Conservation (phyloP, 2,329 filamentous ascomycete genomes). For the Fusarium sp. region DNA sequence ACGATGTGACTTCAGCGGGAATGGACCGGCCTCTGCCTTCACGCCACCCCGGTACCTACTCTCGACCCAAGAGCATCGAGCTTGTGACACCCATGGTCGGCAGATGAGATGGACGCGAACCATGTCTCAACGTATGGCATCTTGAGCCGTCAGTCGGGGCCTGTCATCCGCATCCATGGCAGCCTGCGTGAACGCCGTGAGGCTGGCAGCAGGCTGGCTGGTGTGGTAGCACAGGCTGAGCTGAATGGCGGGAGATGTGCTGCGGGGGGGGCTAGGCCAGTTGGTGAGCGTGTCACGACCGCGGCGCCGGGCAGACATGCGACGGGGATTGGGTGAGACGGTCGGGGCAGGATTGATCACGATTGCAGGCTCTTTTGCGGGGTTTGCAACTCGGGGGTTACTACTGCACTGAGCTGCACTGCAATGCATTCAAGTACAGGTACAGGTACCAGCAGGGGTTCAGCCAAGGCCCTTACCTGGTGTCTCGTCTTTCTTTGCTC, state of each 20-base stretch:
- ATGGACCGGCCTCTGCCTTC: constrained; percentile 69
- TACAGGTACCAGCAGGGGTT: constrained; percentile 32
- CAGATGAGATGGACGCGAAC: constrained; percentile 50
- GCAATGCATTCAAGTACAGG: not conserved
- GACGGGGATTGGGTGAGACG: constrained; percentile 21
- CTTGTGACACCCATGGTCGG: constrained; percentile 71
- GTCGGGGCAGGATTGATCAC: constrained; percentile 35
- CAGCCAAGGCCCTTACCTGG: constrained; percentile 16
- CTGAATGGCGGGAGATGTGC: constrained; percentile 7
- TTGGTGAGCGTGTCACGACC: constrained; percentile 19
- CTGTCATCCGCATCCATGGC: constrained; percentile 4
- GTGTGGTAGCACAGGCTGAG: constrained; percentile 14
- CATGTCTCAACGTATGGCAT: not conserved
- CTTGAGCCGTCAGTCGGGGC: not conserved
- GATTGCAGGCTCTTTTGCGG: constrained; percentile 37
- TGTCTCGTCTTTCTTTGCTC: not conserved
- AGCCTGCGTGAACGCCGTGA: constrained; percentile 15
- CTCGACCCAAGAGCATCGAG: constrained; percentile 72
- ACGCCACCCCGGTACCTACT: constrained; percentile 65
- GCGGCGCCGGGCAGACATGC: constrained; percentile 32
- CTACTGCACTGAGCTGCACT: not conserved
- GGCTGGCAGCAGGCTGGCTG: constrained; percentile 9
- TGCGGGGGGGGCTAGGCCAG: constrained; percentile 4
- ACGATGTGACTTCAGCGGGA: constrained; percentile 48
- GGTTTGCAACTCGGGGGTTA: constrained; percentile 28